phyloP scores from a whole-genome alignment of 1,139 yeast species.

The Suhomyces maxii region DNA sequence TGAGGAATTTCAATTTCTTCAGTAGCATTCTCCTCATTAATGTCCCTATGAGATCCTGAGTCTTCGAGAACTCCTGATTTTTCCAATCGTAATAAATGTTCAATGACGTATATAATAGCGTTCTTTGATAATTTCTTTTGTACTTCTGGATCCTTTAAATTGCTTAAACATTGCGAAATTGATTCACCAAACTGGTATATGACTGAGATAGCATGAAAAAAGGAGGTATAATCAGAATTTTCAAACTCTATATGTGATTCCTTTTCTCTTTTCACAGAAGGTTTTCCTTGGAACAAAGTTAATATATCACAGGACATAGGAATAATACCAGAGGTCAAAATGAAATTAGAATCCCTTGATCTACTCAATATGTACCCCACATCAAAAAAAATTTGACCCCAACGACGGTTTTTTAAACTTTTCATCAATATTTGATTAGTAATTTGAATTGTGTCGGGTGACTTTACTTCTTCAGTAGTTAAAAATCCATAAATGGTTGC shows the following conservation, averaged over 20 bases:
- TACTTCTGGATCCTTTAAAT: constrained; percentile 23
- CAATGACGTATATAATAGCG: constrained; percentile 35
- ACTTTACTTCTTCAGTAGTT: constrained; percentile 54
- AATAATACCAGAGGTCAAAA: constrained; percentile 34
- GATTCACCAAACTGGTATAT: constrained; percentile 64
- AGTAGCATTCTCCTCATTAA: not conserved
- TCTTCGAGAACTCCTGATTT: constrained; percentile 10
- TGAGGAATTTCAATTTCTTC: not conserved
- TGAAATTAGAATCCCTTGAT: constrained; percentile 52
- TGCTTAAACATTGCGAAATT: constrained; percentile 51
- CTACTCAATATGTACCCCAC: constrained; percentile 75
- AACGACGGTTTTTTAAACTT: constrained; percentile 71
- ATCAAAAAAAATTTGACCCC: constrained; percentile 86
- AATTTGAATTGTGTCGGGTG: constrained; percentile 46
- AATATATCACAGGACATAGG: constrained; percentile 64
- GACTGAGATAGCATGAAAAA: constrained; percentile 74
- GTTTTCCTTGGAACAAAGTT: constrained; percentile 75
- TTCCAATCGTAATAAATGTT: constrained; percentile 34
- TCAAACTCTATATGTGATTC: constrained; percentile 88
- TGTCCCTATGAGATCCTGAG: constrained; percentile 1
- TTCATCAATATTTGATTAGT: constrained; percentile 43
- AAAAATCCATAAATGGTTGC: constrained; percentile 68
- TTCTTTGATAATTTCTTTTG: constrained; percentile 23
- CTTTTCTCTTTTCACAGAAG: constrained; percentile 75
- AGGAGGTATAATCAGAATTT: constrained; percentile 79